phyloP scores from a whole-genome alignment of 371 early-diverging fungal genomes.

The Syncephalastrum contaminatum region DNA sequence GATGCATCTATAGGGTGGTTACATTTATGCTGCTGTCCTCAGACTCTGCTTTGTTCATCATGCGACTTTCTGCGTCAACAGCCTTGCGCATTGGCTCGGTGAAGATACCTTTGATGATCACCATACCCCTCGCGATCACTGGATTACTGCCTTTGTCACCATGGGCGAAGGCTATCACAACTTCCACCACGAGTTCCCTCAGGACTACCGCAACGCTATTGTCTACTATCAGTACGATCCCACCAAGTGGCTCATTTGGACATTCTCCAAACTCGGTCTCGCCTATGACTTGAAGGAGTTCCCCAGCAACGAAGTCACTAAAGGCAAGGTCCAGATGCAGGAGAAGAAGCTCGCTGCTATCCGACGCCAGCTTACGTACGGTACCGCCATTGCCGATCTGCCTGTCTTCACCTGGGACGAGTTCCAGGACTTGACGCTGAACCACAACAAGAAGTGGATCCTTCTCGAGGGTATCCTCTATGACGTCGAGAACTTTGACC shows the following conservation, averaged over 20 bases:
- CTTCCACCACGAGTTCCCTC: constrained; percentile 95
- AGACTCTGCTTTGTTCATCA: constrained; percentile 87
- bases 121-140: constrained; percentile 79
- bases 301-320: constrained; percentile 87
- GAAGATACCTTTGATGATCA: constrained; percentile 80
- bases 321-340: constrained; percentile 81
- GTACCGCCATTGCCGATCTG: constrained; percentile 67
- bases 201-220: constrained; percentile 95
- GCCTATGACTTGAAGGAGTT: constrained; percentile 89
- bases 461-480: constrained; percentile 88
- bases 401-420: constrained; percentile 79
- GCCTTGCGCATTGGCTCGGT: constrained; percentile 84
- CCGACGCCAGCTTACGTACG: constrained; percentile 71
- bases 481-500: constrained; percentile 89
- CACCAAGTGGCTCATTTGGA: constrained; percentile 90
- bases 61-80: constrained; percentile 95
- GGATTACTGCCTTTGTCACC: constrained; percentile 79
- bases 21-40: constrained; percentile 78
- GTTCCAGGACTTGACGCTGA: constrained; percentile 60
- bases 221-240: constrained; percentile 91
- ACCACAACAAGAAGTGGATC: constrained; percentile 73
- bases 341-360: constrained; percentile 72
- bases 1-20: constrained; percentile 67
- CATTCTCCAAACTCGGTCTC: constrained; percentile 66
- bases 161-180: constrained; percentile 89